Evolutionary conservation across 2,329 filamentous ascomycete species (phyloP).

Genomic region (Cytospora leucostoma): DNA sequence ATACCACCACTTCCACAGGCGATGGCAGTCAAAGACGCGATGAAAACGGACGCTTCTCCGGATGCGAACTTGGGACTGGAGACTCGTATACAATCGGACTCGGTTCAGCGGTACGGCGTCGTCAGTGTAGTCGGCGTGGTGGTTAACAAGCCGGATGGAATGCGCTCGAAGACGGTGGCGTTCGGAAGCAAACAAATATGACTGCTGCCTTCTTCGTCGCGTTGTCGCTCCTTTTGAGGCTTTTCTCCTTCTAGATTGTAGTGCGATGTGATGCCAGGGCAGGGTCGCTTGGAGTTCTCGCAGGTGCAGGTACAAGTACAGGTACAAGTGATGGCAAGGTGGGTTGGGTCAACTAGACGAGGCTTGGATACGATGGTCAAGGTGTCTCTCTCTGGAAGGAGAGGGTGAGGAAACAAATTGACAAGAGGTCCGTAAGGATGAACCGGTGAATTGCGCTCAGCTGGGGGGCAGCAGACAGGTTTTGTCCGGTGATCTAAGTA

Average conservation of each 20-base stretch:
- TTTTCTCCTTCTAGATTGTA: slow-evolving; percentile 6
- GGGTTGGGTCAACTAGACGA: neutral
- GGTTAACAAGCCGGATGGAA: slow-evolving; percentile 2
- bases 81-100: neutral
- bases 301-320: neutral
- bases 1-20: slow-evolving; percentile 16
- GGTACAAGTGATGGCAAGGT: neutral
- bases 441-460: neutral
- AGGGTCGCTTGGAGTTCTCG: slow-evolving; percentile 6
- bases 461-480: slow-evolving; percentile 3
- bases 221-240: neutral
- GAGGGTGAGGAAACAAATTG: neutral
- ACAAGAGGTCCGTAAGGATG: slow-evolving; percentile 2
- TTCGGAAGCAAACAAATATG: slow-evolving; percentile 1
- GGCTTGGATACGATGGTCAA: neutral
- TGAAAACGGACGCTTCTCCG: slow-evolving; percentile 2
- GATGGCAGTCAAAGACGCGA: slow-evolving; percentile 11
- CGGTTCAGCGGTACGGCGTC: neutral
- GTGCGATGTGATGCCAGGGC: slow-evolving; percentile 18
- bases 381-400: neutral
- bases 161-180: slow-evolving; percentile 14
- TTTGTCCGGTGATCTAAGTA: slow-evolving; percentile 10
- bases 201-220: slow-evolving; percentile 4
- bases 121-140: neutral
- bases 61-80: slow-evolving; percentile 5